Evolutionary conservation across 1,284 basidiomycete genomes (phyloP).

Genomic region (Phaffia rhodozyma): DNA sequence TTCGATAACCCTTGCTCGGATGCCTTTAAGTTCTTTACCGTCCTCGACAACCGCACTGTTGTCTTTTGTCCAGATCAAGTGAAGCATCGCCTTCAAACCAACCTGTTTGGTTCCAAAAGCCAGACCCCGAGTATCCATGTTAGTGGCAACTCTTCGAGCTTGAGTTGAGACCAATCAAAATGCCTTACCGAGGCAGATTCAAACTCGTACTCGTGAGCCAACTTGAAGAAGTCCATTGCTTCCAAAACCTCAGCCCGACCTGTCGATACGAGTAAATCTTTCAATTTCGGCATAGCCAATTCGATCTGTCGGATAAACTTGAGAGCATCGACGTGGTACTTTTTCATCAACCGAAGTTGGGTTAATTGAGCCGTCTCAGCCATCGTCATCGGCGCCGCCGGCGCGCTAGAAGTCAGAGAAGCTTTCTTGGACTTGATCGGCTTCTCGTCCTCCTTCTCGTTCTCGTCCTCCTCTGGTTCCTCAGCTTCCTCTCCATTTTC

Average conservation of each 20-base stretch:
- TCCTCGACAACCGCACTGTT: slow-evolving; percentile 58
- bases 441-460: slow-evolving; percentile 38
- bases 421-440: slow-evolving; percentile 46
- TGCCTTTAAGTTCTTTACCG: slow-evolving; percentile 76
- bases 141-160: neutral
- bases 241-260: slow-evolving; percentile 91
- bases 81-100: slow-evolving; percentile 91
- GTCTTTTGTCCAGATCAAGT: slow-evolving; percentile 95
- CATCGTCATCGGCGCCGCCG: slow-evolving; percentile 47
- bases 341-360: slow-evolving; percentile 64
- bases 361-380: slow-evolving; percentile 40
- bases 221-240: slow-evolving; percentile 87
- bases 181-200: slow-evolving; percentile 53
- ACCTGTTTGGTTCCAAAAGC: slow-evolving; percentile 36
- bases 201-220: slow-evolving; percentile 72
- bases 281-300: slow-evolving; percentile 58
- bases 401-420: slow-evolving; percentile 17
- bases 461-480: slow-evolving; percentile 24
- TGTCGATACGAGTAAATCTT: slow-evolving; percentile 72
- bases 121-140: slow-evolving; percentile 10
- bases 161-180: neutral
- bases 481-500: slow-evolving; percentile 26
- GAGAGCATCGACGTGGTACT: slow-evolving; percentile 78
- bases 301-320: slow-evolving; percentile 77
- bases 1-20: slow-evolving; percentile 76